These are phyloP conservation scores for Adansonia madagascariensis DNA, from an alignment of 441 rosid species.

Conservation along the genomic window DNA sequence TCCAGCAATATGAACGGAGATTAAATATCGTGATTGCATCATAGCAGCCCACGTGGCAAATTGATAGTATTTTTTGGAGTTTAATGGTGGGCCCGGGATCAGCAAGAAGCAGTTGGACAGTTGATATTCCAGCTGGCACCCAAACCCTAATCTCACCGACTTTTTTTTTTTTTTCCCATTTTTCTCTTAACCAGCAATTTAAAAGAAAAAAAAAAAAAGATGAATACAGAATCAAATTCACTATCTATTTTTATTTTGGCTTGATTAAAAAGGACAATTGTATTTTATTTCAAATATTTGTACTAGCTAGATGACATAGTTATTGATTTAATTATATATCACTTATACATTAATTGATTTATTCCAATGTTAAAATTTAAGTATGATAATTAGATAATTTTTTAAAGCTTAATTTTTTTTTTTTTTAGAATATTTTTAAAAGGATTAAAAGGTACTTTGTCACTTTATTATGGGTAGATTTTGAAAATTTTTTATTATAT, in stretches of 20 bases:
- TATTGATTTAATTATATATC: no score
- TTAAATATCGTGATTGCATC: slow-evolving; percentile 32
- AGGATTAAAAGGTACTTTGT: no score
- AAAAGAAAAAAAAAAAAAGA: not conserved
- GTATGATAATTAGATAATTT: no score
- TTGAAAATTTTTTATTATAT: no score
- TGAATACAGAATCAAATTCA: no score
- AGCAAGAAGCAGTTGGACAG: slow-evolving; percentile 57
- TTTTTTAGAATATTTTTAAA: no score
- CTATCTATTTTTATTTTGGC: not conserved
- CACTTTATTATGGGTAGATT: no score
- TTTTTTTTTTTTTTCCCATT: not conserved
- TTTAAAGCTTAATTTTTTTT: no score
- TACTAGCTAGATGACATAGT: not conserved
- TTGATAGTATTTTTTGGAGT: not conserved
- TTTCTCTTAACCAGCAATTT: not conserved
- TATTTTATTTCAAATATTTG: not conserved
- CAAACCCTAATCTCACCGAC: slow-evolving; percentile 33
- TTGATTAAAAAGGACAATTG: not conserved
- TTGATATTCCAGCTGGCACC: slow-evolving; percentile 50
- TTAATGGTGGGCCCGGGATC: slow-evolving; percentile 20
- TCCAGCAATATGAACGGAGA: slow-evolving; percentile 26
- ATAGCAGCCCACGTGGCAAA: slow-evolving; percentile 44
- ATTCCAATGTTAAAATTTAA: no score
- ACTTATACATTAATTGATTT: no score